Evolutionary conservation across 371 early-diverging fungal species (phyloP), one percentile per base, ranked within the genome.

Genomic region (Mortierella sp.): DNA sequence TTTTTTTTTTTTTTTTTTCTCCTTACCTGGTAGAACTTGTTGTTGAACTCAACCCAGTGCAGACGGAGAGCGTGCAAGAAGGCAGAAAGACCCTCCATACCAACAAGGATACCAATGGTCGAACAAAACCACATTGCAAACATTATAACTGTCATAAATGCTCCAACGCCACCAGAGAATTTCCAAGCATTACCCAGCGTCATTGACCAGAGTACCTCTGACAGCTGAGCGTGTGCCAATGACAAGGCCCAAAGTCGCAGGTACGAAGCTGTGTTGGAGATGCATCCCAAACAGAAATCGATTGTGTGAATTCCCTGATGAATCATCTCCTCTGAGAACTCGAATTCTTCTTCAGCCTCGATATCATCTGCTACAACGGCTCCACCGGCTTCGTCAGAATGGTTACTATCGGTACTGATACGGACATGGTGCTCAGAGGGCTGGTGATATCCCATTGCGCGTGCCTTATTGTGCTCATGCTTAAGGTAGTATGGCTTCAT

Each of bases 41-140:
- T 93, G 85, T 99, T 96, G 86, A 99, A 99, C 88, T 99, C 99
- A 63, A 99, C 86, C 99, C 99, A 99, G 87, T 99, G 99, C 68
- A 99, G 90, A 93, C 99, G 96, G 45, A 99, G 90, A 3, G 99
- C 99, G 86, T 99, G 99, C 81, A 99, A 87, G 87, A 98, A 99
- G 1, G 99, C 98, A 62, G 96, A 96, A 15, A 99, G 86, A 26
- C 99, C 99, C 87, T 99, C 99, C 96, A 99, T 97, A 43, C 96
- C 89, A 42, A 98, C 82, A 64, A 99, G 87, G 60, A 99, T 96
- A 67, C 85, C 82, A 28, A 77, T 55, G 32, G 99, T 99, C 68
- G 94, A 78, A 17, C 71, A 66, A 75, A 96, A 96, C 97, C 96
- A 99, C 71, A 94, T 83, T 8, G 85, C 69, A 72, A 95, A 96